Evolutionary conservation across 2,329 filamentous ascomycete genomes (phyloP).

Genomic region (Pyrenochaeta sp.): DNA sequence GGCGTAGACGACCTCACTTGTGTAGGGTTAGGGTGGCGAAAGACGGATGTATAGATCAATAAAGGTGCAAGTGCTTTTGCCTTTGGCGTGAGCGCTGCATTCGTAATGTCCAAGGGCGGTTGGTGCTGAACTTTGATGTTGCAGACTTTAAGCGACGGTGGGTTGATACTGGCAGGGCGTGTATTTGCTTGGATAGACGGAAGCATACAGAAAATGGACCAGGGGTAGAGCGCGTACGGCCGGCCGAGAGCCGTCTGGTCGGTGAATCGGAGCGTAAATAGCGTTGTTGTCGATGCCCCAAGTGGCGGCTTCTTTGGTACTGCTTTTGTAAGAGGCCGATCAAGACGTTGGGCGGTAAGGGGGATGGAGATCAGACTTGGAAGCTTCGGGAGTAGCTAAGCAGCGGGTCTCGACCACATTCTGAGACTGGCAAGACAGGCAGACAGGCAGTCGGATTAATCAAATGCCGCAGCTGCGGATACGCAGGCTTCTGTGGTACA

Average conservation of each 20-base stretch:
- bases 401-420: slow-evolving; percentile 13
- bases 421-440: slow-evolving; percentile 9
- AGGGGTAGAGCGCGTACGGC: slow-evolving; percentile 18
- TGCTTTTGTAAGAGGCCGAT: slow-evolving; percentile 1
- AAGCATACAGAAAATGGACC: slow-evolving; percentile 10
- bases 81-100: slow-evolving; percentile 10
- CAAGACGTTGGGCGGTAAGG: slow-evolving; percentile 7
- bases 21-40: slow-evolving; percentile 23
- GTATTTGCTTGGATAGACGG: slow-evolving; percentile 25
- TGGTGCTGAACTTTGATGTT: slow-evolving; percentile 26
- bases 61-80: slow-evolving; percentile 3
- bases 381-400: slow-evolving; percentile 12
- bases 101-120: slow-evolving; percentile 10
- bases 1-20: slow-evolving; percentile 20
- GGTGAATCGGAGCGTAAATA: slow-evolving; percentile 3
- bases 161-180: slow-evolving; percentile 31
- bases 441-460: slow-evolving; percentile 5
- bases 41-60: slow-evolving; percentile 12
- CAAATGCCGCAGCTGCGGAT: slow-evolving; percentile 4
- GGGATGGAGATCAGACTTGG: slow-evolving; percentile 1
- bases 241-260: slow-evolving; percentile 11
- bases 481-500: slow-evolving; percentile 4
- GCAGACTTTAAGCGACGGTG: slow-evolving; percentile 27
- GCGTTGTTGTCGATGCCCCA: slow-evolving; percentile 5
- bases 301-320: not conserved